Evolutionary conservation across 257 asterid species (phyloP).

Genomic region (Solanum microdontum): DNA sequence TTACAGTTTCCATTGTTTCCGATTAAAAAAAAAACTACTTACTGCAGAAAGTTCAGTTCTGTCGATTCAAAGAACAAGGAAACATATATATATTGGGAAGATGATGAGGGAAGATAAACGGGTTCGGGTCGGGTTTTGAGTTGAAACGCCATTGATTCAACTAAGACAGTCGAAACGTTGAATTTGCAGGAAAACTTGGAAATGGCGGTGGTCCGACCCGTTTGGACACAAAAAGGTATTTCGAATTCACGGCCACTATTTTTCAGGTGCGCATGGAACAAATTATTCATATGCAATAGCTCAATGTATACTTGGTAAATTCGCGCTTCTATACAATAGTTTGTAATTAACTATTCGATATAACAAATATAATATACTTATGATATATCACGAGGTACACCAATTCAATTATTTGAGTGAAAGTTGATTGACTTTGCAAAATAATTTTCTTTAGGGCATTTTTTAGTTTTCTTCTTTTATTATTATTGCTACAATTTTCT

Average conservation of each 20-base stretch:
- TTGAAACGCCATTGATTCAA: neutral
- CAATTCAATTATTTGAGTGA: neutral
- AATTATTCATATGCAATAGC: no score
- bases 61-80: neutral
- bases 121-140: neutral
- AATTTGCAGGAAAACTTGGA: neutral
- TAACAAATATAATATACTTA: no score
- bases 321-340: accelerated
- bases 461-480: no score
- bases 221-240: neutral
- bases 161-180: neutral
- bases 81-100: neutral
- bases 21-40: neutral
- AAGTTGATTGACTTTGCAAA: no score
- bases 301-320: no score
- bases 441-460: no score
- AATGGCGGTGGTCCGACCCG: neutral
- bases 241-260: no score
- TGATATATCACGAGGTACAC: no score
- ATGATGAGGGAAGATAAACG: neutral
- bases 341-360: no score
- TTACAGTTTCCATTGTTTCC: neutral
- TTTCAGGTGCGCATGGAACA: neutral
- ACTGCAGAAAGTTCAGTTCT: neutral
- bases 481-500: no score